Conservation (phyloP, 2,329 filamentous ascomycete species). For the Emmonsiellopsis sp. region DNA sequence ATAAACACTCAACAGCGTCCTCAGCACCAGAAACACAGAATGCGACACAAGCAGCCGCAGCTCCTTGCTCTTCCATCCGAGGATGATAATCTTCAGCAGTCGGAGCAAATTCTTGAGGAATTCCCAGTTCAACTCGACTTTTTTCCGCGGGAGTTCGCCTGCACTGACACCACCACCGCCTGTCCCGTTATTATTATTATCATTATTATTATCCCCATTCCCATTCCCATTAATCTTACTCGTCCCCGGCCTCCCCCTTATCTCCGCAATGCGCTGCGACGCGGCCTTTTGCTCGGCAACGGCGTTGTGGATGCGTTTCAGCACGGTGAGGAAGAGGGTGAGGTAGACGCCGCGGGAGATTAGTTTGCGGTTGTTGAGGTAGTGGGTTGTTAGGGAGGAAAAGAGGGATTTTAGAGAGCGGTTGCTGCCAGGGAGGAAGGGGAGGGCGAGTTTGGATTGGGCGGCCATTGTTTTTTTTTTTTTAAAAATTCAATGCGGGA, state of each 20-base stretch:
- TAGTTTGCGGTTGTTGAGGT: slow-evolving; percentile 68
- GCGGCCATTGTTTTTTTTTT: slow-evolving; percentile 60
- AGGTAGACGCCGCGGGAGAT: slow-evolving; percentile 81
- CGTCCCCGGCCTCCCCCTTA: slow-evolving; percentile 45
- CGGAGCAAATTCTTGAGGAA: slow-evolving; percentile 69
- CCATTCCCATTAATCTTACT: slow-evolving; percentile 19
- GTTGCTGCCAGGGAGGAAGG: slow-evolving; percentile 35
- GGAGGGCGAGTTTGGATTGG: slow-evolving; percentile 62
- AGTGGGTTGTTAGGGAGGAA: slow-evolving; percentile 59
- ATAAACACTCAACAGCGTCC: slow-evolving; percentile 88
- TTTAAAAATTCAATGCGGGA: not conserved
- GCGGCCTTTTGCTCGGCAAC: slow-evolving; percentile 89
- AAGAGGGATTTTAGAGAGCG: slow-evolving; percentile 58
- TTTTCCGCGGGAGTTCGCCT: slow-evolving; percentile 48
- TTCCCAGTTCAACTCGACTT: slow-evolving; percentile 86
- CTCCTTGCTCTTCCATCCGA: slow-evolving; percentile 84
- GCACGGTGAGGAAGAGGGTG: slow-evolving; percentile 67
- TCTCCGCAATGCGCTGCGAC: slow-evolving; percentile 56
- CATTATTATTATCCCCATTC: not conserved
- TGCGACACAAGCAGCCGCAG: slow-evolving; percentile 78
- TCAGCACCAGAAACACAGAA: slow-evolving; percentile 80
- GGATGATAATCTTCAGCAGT: slow-evolving; percentile 78
- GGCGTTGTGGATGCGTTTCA: slow-evolving; percentile 82
- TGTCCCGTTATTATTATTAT: slow-evolving; percentile 11
- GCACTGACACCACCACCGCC: slow-evolving; percentile 19